A percentile compares a stretch with the other conserved stretches of the same genome.
phyloP scores from a whole-genome alignment of 176 grass and related monocot species.

The Rhynchospora breviuscula region DNA sequence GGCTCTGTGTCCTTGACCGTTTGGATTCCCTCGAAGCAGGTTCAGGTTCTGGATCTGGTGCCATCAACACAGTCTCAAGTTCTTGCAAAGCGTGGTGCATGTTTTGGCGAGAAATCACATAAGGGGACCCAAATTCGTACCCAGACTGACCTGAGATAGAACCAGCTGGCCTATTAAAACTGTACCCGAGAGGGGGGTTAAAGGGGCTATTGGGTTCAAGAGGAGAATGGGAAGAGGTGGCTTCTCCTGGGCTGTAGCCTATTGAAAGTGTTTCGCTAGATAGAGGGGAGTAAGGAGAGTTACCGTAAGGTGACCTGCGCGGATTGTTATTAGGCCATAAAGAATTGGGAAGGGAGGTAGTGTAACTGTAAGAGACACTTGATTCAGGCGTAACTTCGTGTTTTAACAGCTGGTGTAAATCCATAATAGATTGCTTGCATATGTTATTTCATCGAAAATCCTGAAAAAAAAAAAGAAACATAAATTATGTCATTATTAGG shows the following conservation, averaged over 20 bases:
- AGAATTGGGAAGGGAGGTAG: constrained; percentile 57
- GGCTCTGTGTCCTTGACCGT: constrained; percentile 64
- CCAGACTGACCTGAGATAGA: constrained; percentile 31
- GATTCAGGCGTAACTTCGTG: constrained; percentile 42
- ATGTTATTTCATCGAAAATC: constrained; percentile 20
- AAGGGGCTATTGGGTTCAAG: constrained; percentile 63
- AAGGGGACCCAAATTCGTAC: constrained; percentile 33
- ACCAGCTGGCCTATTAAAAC: background rate
- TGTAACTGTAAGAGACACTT: constrained; percentile 44
- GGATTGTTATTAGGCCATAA: constrained; percentile 35
- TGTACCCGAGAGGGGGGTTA: background rate
- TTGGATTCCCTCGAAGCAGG: constrained; percentile 45
- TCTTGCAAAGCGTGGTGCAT: constrained; percentile 76
- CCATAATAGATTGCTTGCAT: constrained; percentile 63
- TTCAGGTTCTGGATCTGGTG: constrained; percentile 59
- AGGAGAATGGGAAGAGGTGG: constrained; percentile 59
- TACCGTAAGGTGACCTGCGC: constrained; percentile 38
- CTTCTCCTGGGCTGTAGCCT: constrained; percentile 65
- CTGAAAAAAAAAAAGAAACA: constrained; percentile 31
- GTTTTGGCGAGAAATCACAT: constrained; percentile 55
- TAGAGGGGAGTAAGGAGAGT: constrained; percentile 64
- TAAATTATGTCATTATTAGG: background rate
- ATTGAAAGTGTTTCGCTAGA: constrained; percentile 45
- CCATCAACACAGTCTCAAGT: constrained; percentile 95
- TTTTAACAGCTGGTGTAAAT: constrained; percentile 69